Conservation (phyloP, 345 rosid species). For the Boechera divaricarpa region DNA sequence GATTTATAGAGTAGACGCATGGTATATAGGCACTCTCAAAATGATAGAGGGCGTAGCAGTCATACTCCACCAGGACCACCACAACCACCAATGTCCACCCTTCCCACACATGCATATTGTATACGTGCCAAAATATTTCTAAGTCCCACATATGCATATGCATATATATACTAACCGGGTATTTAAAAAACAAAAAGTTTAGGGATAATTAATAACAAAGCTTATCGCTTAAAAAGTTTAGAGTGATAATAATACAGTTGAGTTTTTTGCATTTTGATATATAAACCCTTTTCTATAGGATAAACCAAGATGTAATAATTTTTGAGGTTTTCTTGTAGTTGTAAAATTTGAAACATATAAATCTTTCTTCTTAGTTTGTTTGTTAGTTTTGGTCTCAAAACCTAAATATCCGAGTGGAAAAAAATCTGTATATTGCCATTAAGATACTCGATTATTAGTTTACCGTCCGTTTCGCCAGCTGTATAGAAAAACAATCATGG, state of each 20-base stretch:
- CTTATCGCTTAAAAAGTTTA: neutral
- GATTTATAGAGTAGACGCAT: conserved; percentile 34
- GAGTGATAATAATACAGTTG: neutral
- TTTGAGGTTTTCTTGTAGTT: neutral
- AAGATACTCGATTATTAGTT: conserved; percentile 16
- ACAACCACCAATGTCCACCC: conserved; percentile 38
- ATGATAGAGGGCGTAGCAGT: conserved; percentile 32
- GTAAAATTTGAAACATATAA: neutral
- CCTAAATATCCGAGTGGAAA: neutral
- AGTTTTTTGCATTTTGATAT: neutral
- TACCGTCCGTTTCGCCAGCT: conserved; percentile 42
- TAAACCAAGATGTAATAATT: neutral
- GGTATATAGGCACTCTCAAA: conserved; percentile 31
- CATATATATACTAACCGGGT: neutral
- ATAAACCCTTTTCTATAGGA: neutral
- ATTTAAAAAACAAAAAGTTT: neutral
- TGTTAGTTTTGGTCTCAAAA: neutral
- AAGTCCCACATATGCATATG: neutral
- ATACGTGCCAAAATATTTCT: conserved; percentile 30
- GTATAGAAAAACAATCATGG: conserved; percentile 22
- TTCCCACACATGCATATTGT: conserved; percentile 33
- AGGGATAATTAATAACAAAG: neutral
- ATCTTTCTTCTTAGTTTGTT: neutral
- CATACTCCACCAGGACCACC: conserved; percentile 40
- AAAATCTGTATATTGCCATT: neutral